Evolutionary conservation across 1,139 yeast genomes (phyloP), one percentile per base, ranked within the genome.

Genomic region (Sugiyamaella japonica): DNA sequence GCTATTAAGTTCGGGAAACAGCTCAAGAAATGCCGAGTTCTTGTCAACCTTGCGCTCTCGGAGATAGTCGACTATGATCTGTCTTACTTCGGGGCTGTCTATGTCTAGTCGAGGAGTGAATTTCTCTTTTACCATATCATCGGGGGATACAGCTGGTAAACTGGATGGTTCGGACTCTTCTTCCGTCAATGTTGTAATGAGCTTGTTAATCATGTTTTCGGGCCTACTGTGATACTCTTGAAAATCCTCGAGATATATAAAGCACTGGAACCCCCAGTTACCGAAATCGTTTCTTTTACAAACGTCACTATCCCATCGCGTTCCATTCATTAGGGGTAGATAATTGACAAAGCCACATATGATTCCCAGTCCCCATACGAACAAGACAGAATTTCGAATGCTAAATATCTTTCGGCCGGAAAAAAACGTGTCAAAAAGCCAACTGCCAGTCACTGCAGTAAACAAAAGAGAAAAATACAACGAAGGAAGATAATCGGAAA

Each of bases 201-300:
- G 25, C 28, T 28, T 40, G 12, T 25, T 17, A 9, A 48, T 39
- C 38, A 39, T 20, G 17, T 15, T 39, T 7, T 40, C 45, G 4
- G 42, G 38, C 32, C 41, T 28, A 13, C 17, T 34, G 13, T 31
- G 20, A 3, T 41, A 13, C 36, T 50, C 43, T 31, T 52, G 48
- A 28, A 20, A 38, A 15, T 44, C 51, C 28, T 53, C 62, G 59
- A 20, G 57, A 52, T 12, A 54, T 47, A 48, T 48, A n/a, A 48
- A 48, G 55, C 69, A 64, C 36, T 63, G 59, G 31, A 71, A 59
- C 47, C 69, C 70, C 59, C 70, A 61, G 10, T 60, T 54, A 16
- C 61, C 64, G 7, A 63, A 55, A 34, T 65, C 63, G 25, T 59
- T 56, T 7, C 63, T 63, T 10, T 59, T 52, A 44, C 73, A 70